Percentiles rank a stretch among this genome's conserved stretches.
Evolutionary conservation across 2,329 filamentous ascomycete genomes (phyloP).

Genomic region (Ophiocordyceps camponoti-rufipedis): DNA sequence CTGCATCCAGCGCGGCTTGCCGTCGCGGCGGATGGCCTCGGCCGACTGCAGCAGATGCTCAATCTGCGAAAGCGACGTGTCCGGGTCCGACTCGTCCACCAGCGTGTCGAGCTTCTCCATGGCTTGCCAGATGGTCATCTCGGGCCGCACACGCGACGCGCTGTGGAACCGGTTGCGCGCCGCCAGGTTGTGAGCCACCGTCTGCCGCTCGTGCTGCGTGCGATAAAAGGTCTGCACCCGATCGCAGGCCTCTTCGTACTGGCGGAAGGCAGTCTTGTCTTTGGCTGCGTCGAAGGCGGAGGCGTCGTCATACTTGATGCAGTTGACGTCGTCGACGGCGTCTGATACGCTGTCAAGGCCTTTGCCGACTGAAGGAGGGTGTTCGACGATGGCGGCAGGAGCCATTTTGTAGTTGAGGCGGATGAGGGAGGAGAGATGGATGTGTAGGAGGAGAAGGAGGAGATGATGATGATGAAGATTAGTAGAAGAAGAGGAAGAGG

Average conservation of each 20-base stretch:
- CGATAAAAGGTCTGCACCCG: constrained; percentile 76
- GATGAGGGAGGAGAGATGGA: neutral
- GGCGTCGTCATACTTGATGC: constrained; percentile 27
- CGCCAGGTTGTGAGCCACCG: constrained; percentile 67
- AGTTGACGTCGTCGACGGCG: constrained; percentile 31
- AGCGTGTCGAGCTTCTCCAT: constrained; percentile 86
- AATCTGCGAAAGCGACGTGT: constrained; percentile 75
- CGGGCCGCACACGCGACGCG: constrained; percentile 39
- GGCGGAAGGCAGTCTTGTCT: constrained; percentile 64
- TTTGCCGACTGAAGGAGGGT: constrained; percentile 5
- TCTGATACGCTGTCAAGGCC: constrained; percentile 31
- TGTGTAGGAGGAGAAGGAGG: neutral
- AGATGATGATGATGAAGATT: neutral
- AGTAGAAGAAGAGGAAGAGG: neutral
- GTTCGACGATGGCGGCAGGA: constrained; percentile 8
- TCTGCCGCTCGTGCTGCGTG: constrained; percentile 54
- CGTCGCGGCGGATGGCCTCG: constrained; percentile 74
- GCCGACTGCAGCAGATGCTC: constrained; percentile 79
- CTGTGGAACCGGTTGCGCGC: constrained; percentile 43
- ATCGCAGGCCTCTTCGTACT: constrained; percentile 70
- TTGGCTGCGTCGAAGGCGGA: constrained; percentile 58
- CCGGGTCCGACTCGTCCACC: constrained; percentile 80
- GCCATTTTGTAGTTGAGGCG: constrained; percentile 6
- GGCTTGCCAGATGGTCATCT: constrained; percentile 79
- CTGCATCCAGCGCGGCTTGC: constrained; percentile 71